Percentiles rank a stretch among this genome's conserved stretches.
Evolutionary conservation across 176 grass and related monocot species (phyloP).

Genomic region (Phoenix dactylifera): DNA sequence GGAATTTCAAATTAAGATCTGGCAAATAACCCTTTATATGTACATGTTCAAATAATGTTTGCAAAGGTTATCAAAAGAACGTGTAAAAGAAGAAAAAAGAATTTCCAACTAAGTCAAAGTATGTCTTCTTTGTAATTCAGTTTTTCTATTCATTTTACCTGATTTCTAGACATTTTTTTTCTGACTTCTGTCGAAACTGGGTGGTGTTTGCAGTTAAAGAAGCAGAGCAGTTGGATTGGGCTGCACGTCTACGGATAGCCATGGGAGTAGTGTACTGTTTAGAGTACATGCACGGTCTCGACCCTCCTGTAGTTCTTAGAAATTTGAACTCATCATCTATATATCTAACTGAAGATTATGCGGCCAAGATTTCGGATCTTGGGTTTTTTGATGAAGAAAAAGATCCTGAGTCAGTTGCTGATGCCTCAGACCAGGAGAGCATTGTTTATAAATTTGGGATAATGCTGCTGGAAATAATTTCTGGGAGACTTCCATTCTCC

Average conservation of each 20-base stretch:
- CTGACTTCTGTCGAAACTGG: not conserved
- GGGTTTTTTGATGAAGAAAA: slow-evolving; percentile 22
- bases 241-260: slow-evolving; percentile 43
- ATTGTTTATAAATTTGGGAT: slow-evolving; percentile 71
- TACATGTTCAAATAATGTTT: no score
- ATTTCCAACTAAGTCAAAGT: no score
- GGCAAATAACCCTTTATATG: no score
- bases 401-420: slow-evolving; percentile 19
- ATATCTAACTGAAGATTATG: slow-evolving; percentile 84
- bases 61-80: no score
- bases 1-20: no score
- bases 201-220: slow-evolving; percentile 56
- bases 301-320: slow-evolving; percentile 35
- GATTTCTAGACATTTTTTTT: not conserved
- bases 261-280: slow-evolving; percentile 81
- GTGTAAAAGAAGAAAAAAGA: no score
- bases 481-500: slow-evolving; percentile 70
- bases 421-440: slow-evolving; percentile 28
- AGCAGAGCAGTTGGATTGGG: slow-evolving; percentile 78
- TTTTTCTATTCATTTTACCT: no score
- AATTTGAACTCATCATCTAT: slow-evolving; percentile 52
- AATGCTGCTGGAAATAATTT: slow-evolving; percentile 81
- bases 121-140: no score
- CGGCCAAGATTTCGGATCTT: slow-evolving; percentile 56
- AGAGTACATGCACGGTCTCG: slow-evolving; percentile 41